phyloP scores from a whole-genome alignment of 1,284 basidiomycete genomes.

The Austroboletus novae-zelandiae region DNA sequence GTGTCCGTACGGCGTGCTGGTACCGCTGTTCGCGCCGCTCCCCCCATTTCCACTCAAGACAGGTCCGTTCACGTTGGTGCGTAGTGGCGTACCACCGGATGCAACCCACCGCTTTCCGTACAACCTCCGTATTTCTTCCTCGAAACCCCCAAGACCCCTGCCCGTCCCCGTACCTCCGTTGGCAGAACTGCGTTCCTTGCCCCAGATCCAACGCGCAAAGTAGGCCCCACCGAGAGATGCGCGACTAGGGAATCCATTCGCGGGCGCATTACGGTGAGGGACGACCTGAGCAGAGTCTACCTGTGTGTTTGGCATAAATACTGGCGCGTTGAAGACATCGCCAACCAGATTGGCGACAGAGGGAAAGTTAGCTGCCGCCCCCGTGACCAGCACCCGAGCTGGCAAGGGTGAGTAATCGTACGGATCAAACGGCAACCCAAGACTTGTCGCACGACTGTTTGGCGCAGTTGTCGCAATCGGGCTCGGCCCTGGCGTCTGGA shows the following conservation, averaged over 20 bases:
- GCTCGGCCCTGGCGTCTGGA: slow-evolving; percentile 29
- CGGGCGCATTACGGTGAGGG: slow-evolving; percentile 73
- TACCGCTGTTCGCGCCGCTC: slow-evolving; percentile 49
- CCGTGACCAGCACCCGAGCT: slow-evolving; percentile 59
- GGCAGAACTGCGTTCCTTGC: slow-evolving; percentile 52
- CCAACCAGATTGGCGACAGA: slow-evolving; percentile 75
- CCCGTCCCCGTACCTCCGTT: slow-evolving; percentile 30
- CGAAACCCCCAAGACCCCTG: slow-evolving; percentile 58
- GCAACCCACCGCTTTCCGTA: slow-evolving; percentile 70
- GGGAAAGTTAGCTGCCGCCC: slow-evolving; percentile 80
- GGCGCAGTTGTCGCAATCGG: slow-evolving; percentile 30
- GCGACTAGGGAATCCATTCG: slow-evolving; percentile 60
- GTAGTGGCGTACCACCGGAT: slow-evolving; percentile 50
- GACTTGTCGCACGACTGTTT: slow-evolving; percentile 41
- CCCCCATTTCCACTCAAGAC: slow-evolving; percentile 22
- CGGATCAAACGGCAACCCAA: slow-evolving; percentile 71
- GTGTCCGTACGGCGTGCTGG: slow-evolving; percentile 60
- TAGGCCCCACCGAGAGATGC: slow-evolving; percentile 72
- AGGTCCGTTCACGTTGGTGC: slow-evolving; percentile 53
- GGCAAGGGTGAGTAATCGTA: slow-evolving; percentile 68
- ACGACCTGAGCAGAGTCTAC: slow-evolving; percentile 69
- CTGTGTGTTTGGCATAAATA: slow-evolving; percentile 68
- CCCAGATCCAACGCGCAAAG: slow-evolving; percentile 79
- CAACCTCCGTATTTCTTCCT: slow-evolving; percentile 71
- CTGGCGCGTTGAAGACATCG: slow-evolving; percentile 75